Evolutionary conservation across 352 stramenopile genomes (phyloP), one percentile per base, ranked within the genome.

Genomic region (Blastocystis sp.): DNA sequence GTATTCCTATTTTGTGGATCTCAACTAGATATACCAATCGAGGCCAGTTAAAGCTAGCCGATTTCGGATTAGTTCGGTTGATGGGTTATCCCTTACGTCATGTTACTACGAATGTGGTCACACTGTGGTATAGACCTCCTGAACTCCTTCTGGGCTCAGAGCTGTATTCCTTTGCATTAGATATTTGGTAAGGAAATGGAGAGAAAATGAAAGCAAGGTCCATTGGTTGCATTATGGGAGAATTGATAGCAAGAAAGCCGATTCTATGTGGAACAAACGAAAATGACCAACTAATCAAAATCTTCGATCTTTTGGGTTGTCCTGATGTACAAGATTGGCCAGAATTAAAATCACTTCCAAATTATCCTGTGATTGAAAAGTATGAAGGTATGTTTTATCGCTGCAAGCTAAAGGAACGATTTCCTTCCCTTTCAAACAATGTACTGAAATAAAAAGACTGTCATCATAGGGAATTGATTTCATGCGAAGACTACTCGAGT

Each of bases 221-320:
- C 11, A 46, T 87, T 19, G 77, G 77, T 11, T 87, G 77, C 32
- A 87, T 87, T 77, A 29, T 87, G 35, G 77, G 77, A 19, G 77
- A 87, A 49, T 37, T 87, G 7, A 66, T 87, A 11, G 27, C 52
- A 37, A 57, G 77, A 19, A 29, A 87, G 2, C 77, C 77, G 3
- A 66, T 87, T 29, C 77, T 87, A 0, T 78, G 59, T 42, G 77
- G 77, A 5, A 77, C 19, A 29, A 87, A 87, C 19, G 77, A 87
- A 51, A 87, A 75, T n/a, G 77, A 87, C 29, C 77, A 87, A 42
- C 77, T 87, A 0, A 16, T 87, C 16, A 87, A 87, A 42, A 87
- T 87, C 35, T 87, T 87, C 65, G 43, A 61, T 54, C n/a, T 87
- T 7, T 61, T 87, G 59, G 77, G 77, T 21, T 87, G 46, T 58